Percentiles rank a stretch among this genome's conserved stretches.
These are phyloP conservation scores for Parsonsia alboflavescens DNA, from an alignment of 257 asterid species.

Conservation along the genomic window DNA sequence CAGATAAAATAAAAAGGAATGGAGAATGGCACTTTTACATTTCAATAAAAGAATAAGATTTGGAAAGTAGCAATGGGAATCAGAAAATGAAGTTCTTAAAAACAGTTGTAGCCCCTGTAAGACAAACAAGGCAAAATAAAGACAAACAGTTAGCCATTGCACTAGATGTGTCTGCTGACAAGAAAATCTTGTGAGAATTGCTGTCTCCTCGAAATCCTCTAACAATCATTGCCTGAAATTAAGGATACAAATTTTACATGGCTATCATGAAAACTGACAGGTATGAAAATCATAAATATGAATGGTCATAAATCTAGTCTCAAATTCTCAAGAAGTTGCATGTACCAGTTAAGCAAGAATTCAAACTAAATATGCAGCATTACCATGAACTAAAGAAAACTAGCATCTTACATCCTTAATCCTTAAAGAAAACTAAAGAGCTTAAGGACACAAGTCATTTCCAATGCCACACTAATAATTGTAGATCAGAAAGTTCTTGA, in stretches of 20 bases:
- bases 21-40: background rate
- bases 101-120: slow-evolving; percentile 49
- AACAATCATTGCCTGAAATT: slow-evolving; percentile 85
- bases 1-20: background rate
- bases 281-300: background rate
- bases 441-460: too few relatives aligned
- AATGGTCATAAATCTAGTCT: background rate
- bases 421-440: background rate
- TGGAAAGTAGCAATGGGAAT: slow-evolving; percentile 8
- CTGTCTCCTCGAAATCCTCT: slow-evolving; percentile 93
- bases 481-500: background rate
- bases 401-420: background rate
- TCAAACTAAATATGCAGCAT: background rate
- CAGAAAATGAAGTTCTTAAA: slow-evolving; percentile 34
- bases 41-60: background rate
- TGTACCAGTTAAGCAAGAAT: background rate
- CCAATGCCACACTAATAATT: background rate
- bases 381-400: background rate
- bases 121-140: slow-evolving; percentile 60
- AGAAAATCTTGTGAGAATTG: slow-evolving; percentile 48
- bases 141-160: slow-evolving; percentile 52
- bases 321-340: background rate
- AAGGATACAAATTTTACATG: background rate
- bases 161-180: slow-evolving; percentile 64
- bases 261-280: background rate